A percentile compares a stretch with the other conserved stretches of the same genome.
Evolutionary conservation across 345 rosid species (phyloP).

Genomic region (Laguncularia racemosa): DNA sequence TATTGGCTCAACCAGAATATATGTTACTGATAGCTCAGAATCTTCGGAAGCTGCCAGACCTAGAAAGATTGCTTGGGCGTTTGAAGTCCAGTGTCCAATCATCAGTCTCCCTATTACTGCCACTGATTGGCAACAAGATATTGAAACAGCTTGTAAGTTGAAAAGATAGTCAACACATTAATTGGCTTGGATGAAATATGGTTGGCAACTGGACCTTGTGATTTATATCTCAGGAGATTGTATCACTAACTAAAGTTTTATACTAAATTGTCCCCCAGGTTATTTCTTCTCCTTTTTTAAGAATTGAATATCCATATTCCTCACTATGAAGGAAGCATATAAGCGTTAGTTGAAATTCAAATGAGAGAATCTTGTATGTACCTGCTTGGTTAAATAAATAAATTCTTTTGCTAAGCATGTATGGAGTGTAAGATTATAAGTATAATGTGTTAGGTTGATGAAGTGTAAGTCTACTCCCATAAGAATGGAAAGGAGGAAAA

Average conservation of each 20-base stretch:
- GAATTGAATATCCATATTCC: not conserved
- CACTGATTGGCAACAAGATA: slow-evolving; percentile 64
- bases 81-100: slow-evolving; percentile 62
- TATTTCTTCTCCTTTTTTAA: not conserved
- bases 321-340: not conserved
- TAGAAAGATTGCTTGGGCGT: slow-evolving; percentile 82
- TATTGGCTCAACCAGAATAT: slow-evolving; percentile 43
- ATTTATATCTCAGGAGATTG: no score
- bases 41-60: slow-evolving; percentile 75
- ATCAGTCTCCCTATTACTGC: slow-evolving; percentile 51
- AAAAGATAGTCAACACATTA: no score
- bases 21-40: slow-evolving; percentile 42
- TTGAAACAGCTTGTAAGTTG: slow-evolving; percentile 60
- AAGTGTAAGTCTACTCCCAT: no score
- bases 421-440: no score
- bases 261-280: not conserved
- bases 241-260: no score
- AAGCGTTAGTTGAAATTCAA: not conserved
- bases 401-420: no score
- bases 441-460: no score
- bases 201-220: no score
- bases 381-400: not conserved
- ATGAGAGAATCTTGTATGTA: not conserved
- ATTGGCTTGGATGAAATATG: no score
- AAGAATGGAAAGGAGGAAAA: no score